phyloP scores from a whole-genome alignment of 148 eudicot species.

The Cornus florida region DNA sequence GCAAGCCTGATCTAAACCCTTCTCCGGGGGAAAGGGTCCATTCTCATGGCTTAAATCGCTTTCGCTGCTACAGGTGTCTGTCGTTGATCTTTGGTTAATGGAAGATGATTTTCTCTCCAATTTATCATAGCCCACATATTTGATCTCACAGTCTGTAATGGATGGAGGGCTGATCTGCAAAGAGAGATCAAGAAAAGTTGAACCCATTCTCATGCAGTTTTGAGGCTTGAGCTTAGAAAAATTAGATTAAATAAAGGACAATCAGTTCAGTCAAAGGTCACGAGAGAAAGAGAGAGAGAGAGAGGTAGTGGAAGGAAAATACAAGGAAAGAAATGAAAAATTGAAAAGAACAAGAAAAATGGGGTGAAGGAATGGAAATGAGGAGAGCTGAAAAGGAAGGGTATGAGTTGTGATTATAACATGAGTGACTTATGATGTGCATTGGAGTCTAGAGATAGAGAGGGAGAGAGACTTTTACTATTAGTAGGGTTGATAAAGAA shows the following conservation, averaged over 20 bases:
- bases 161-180: conserved; percentile 68
- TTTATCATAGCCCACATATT: conserved; percentile 13
- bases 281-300: background rate
- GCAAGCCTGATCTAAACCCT: conserved; percentile 1
- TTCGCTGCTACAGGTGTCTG: conserved; percentile 39
- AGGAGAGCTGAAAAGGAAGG: background rate
- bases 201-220: conserved; percentile 8
- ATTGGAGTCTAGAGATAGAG: conserved; percentile 30
- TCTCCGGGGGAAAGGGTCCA: conserved; percentile 14
- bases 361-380: background rate
- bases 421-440: conserved; percentile 90
- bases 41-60: conserved; percentile 58
- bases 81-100: conserved; percentile 30
- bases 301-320: background rate
- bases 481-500: conserved; percentile 19
- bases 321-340: background rate
- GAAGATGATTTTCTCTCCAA: conserved; percentile 7
- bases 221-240: conserved; percentile 14
- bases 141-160: conserved; percentile 17
- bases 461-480: background rate
- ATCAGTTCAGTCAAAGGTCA: too few relatives aligned
- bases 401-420: conserved; percentile 48
- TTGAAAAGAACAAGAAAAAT: background rate
- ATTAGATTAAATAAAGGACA: too few relatives aligned
- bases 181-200: conserved; percentile 58